phyloP scores from a whole-genome alignment of 805 yeast species.

The Candida krabiensis region DNA sequence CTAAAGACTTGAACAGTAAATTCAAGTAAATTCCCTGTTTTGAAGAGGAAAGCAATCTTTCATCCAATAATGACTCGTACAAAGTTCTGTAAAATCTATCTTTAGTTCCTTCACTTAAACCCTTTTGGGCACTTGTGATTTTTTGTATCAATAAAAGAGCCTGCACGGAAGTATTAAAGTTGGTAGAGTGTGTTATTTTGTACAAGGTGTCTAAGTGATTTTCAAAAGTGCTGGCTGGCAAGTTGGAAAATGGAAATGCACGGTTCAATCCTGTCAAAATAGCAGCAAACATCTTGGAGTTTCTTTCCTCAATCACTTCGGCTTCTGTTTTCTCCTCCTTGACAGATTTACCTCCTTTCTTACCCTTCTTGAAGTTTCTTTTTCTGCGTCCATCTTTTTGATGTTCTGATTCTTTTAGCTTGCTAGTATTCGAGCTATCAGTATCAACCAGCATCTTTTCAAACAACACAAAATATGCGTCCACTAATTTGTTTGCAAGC shows the following conservation, averaged over 20 bases:
- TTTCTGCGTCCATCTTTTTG: conserved; percentile 63
- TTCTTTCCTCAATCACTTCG: conserved; percentile 74
- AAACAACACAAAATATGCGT: conserved; percentile 82
- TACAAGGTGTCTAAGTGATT: conserved; percentile 81
- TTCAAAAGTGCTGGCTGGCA: conserved; percentile 68
- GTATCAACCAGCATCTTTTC: conserved; percentile 77
- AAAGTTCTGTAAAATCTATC: conserved; percentile 84
- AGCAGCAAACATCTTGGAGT: conserved; percentile 83
- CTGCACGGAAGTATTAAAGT: conserved; percentile 91
- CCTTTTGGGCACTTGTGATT: conserved; percentile 57
- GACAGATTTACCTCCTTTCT: conserved; percentile 84
- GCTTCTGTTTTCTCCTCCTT: conserved; percentile 61
- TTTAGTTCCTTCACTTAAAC: conserved; percentile 22
- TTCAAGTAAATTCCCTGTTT: conserved; percentile 92
- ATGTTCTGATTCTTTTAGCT: conserved; percentile 44
- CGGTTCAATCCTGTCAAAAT: conserved; percentile 92
- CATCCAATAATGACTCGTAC: conserved; percentile 86
- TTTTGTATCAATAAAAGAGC: conserved; percentile 85
- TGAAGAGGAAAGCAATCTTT: conserved; percentile 79
- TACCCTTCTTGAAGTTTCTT: conserved; percentile 76
- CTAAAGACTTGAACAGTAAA: conserved; percentile 78
- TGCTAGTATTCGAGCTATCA: conserved; percentile 44
- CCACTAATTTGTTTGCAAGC: conserved; percentile 81
- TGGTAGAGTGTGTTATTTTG: conserved; percentile 89
- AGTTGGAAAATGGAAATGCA: conserved; percentile 87